Evolutionary conservation across 1,284 basidiomycete genomes (phyloP).

Genomic region (Fomitopsis betulina): DNA sequence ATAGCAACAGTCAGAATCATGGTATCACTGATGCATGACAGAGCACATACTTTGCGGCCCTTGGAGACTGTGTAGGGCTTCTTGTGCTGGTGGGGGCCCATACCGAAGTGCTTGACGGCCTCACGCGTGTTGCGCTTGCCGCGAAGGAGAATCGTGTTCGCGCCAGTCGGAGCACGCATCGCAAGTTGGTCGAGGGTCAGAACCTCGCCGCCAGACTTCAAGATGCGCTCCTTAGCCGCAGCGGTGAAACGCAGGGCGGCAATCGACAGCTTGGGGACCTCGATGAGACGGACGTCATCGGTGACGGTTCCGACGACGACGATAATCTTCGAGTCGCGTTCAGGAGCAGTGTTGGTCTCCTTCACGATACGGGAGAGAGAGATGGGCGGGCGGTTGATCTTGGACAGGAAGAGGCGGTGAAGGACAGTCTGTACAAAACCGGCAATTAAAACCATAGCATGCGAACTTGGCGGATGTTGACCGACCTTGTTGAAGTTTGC

Average conservation of each 20-base stretch:
- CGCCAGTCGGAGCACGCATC: slow-evolving; percentile 87
- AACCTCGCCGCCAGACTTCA: slow-evolving; percentile 92
- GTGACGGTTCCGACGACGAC: slow-evolving; percentile 93
- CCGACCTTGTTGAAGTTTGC: slow-evolving; percentile 93
- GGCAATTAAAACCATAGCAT: slow-evolving; percentile 1
- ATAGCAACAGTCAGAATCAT: background rate
- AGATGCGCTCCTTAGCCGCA: slow-evolving; percentile 90
- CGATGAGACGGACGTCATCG: slow-evolving; percentile 89
- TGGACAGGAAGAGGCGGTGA: slow-evolving; percentile 94
- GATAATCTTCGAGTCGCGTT: slow-evolving; percentile 80
- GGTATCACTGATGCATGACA: background rate
- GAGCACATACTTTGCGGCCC: slow-evolving; percentile 78
- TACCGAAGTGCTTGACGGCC: slow-evolving; percentile 96
- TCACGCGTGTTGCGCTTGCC: slow-evolving; percentile 94
- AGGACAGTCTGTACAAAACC: slow-evolving; percentile 69
- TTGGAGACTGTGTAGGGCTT: slow-evolving; percentile 92
- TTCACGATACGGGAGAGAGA: slow-evolving; percentile 89
- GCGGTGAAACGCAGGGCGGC: slow-evolving; percentile 96
- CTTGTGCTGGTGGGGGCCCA: slow-evolving; percentile 91
- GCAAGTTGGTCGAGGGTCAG: slow-evolving; percentile 98
- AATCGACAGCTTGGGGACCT: slow-evolving; percentile 89
- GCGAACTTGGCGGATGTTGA: background rate
- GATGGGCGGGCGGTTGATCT: slow-evolving; percentile 96
- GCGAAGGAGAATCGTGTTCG: slow-evolving; percentile 91
- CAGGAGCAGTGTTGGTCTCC: slow-evolving; percentile 68